phyloP scores from a whole-genome alignment of 495 filamentous ascomycete genomes.

The Bacidia rubella region DNA sequence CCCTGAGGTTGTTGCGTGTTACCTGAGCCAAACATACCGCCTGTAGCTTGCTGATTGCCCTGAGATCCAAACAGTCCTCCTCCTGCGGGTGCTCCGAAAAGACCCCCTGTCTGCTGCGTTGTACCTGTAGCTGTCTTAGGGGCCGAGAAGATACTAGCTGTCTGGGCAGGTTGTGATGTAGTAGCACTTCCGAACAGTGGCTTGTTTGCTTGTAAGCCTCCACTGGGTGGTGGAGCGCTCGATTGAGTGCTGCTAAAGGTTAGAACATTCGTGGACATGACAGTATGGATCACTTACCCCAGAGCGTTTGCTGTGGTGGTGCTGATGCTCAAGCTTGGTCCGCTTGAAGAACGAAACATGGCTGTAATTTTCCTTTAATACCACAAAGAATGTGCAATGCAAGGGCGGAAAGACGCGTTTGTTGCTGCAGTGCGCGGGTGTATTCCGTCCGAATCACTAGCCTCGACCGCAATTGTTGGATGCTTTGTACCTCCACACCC shows the following conservation, averaged over 20 bases:
- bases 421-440: background rate
- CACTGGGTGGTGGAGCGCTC: background rate
- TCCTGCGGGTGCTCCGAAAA: conserved; percentile 23
- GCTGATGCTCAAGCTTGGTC: conserved; percentile 55
- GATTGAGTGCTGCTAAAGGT: background rate
- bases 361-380: background rate
- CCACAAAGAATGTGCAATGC: background rate
- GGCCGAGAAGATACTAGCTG: conserved; percentile 22
- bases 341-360: conserved; percentile 18
- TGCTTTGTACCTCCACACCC: too few species aligned
- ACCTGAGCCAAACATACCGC: conserved; percentile 11
- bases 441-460: background rate
- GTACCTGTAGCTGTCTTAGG: conserved; percentile 20
- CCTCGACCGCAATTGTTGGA: too few species aligned
- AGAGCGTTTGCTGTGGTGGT: conserved; percentile 60
- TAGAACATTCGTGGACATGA: background rate
- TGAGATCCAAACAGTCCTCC: conserved; percentile 23
- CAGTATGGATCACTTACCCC: conserved; percentile 38
- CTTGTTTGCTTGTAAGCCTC: background rate
- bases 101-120: conserved; percentile 20
- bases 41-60: conserved; percentile 13
- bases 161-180: conserved; percentile 27
- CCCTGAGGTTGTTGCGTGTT: conserved; percentile 19
- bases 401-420: background rate
- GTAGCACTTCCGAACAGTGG: conserved; percentile 23